Percentiles rank a stretch among this genome's conserved stretches.
These are phyloP conservation scores for Teunomyces atbi DNA, from an alignment of 805 yeast species.

Conservation along the genomic window DNA sequence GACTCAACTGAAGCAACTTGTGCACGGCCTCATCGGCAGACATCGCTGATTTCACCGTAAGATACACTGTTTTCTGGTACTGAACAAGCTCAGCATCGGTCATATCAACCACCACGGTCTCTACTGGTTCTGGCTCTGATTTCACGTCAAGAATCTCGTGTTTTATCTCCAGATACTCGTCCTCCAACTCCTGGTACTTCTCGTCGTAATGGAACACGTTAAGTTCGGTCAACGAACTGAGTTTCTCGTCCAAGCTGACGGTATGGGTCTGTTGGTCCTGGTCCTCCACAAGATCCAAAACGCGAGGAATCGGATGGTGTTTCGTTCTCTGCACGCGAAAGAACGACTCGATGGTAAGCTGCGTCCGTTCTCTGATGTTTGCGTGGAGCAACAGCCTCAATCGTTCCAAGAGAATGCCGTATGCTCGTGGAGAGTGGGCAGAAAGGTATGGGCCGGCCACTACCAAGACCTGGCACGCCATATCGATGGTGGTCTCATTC, in stretches of 20 bases:
- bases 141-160: constrained; percentile 4
- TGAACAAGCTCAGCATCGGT: constrained; percentile 63
- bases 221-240: constrained; percentile 21
- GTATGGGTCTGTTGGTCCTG: constrained; percentile 60
- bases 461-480: constrained; percentile 50
- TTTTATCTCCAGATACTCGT: constrained; percentile 34
- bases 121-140: not conserved
- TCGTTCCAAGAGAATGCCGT: constrained; percentile 54
- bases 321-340: not conserved
- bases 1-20: constrained; percentile 57
- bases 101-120: constrained; percentile 43
- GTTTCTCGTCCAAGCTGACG: constrained; percentile 51
- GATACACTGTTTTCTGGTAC: constrained; percentile 73
- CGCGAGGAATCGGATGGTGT: constrained; percentile 32
- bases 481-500: constrained; percentile 55
- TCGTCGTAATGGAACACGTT: constrained; percentile 53
- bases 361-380: constrained; percentile 1
- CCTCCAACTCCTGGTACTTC: constrained; percentile 50
- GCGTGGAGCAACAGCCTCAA: constrained; percentile 62
- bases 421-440: constrained; percentile 42
- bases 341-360: not conserved
- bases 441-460: constrained; percentile 52
- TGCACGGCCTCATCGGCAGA: constrained; percentile 92
- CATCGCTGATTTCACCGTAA: constrained; percentile 85
- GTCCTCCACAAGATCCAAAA: constrained; percentile 61